Evolutionary conservation across 2,329 filamentous ascomycete genomes (phyloP), one percentile per base, ranked within the genome.

Genomic region (Escovopsis weberi): DNA sequence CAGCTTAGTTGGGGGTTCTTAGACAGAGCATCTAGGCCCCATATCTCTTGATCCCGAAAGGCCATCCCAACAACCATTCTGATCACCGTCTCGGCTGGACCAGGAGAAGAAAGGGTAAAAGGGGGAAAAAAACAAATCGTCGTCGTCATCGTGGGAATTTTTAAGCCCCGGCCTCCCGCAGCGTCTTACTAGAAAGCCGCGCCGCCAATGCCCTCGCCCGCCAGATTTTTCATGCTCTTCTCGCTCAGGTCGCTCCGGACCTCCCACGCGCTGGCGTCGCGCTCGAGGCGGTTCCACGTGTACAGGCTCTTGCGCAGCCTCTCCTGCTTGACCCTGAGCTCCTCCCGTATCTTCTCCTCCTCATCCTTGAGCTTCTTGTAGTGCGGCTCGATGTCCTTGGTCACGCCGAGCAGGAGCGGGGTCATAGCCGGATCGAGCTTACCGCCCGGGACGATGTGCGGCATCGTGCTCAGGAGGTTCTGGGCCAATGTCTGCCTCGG

Each of bases 181-280:
- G 15, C 15, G 15, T 15, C 15, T 30, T 10, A 30, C 47, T 58
- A 75, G 51, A 78, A 78, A 3, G 72, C 70, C 18, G 71, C 68
- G 6, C 72, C 72, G 2, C 71, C 69, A 43, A 69, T 59, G 12
- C 69, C 69, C 48, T 77, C 74, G 12, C 73, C 74, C 1, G 72
- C 67, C 45, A 76, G 59, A 41, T 69, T 76, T 56, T 72, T 70
- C 51, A 78, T 63, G 46, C 68, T 72, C 57, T 66, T 66, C 57
- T 75, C 72, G 45, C 69, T 74, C 46, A 77, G 55, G 39, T 77
- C 71, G 37, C 70, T 73, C 41, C 70, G 66, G 37, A 77, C 62
- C 56, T 73, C 69, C 60, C 70, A 70, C 2, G 68, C 64, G 40
- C 67, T 66, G 4, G 66, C 64, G 51, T 78, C 74, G 26, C 73